Conservation (phyloP, 2,329 filamentous ascomycete species). For the Pseudocercospora eumusae region DNA sequence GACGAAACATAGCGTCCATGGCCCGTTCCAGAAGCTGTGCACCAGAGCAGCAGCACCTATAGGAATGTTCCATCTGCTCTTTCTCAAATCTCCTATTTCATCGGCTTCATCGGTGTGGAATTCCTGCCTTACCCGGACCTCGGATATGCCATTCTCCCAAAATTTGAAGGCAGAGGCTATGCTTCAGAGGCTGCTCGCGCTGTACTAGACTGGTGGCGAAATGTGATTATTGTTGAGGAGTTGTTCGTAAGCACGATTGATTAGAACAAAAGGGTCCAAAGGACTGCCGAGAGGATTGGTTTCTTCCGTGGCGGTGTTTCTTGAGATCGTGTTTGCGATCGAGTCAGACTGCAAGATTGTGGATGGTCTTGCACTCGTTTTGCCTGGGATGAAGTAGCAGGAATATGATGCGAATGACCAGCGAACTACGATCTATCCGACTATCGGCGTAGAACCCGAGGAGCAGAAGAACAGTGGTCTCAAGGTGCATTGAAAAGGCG, state of each 20-base stretch:
- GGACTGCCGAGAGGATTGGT: constrained; percentile 13
- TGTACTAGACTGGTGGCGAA: constrained; percentile 12
- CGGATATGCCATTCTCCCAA: constrained; percentile 13
- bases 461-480: constrained; percentile 9
- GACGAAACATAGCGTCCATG: constrained; percentile 6
- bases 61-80: constrained; percentile 16
- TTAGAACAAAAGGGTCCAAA: constrained; percentile 7
- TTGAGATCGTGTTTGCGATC: constrained; percentile 11
- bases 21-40: constrained; percentile 12
- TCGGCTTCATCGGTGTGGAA: constrained; percentile 10
- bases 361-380: background rate
- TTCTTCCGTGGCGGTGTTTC: constrained; percentile 5
- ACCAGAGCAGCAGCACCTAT: background rate
- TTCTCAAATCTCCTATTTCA: constrained; percentile 5
- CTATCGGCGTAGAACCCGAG: constrained; percentile 8
- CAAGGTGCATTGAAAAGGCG: background rate
- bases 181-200: constrained; percentile 16
- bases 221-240: constrained; percentile 14
- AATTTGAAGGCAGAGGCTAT: constrained; percentile 10
- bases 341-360: background rate
- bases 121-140: constrained; percentile 20
- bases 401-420: background rate
- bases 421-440: background rate
- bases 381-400: constrained; percentile 16
- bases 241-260: constrained; percentile 5